Evolutionary conservation across 2,329 filamentous ascomycete genomes (phyloP).

Genomic region (Pseudovirgaria hyperparasitica): DNA sequence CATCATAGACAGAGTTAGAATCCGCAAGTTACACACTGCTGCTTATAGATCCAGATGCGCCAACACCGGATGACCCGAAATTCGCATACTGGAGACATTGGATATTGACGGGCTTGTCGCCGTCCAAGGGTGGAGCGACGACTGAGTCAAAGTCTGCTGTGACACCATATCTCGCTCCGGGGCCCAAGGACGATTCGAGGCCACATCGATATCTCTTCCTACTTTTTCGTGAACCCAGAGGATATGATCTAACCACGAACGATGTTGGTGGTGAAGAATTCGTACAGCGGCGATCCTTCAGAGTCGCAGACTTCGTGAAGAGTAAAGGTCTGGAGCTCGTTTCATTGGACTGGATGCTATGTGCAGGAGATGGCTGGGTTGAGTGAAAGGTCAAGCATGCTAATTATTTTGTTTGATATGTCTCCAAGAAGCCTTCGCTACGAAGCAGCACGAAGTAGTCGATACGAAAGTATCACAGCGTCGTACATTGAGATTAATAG

Average conservation of each 20-base stretch:
- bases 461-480: too few species aligned
- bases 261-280: conserved; percentile 24
- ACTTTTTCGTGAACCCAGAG: conserved; percentile 16
- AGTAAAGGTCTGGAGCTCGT: conserved; percentile 18
- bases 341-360: conserved; percentile 23
- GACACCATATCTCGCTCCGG: conserved; percentile 20
- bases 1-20: conserved; percentile 18
- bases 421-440: too few species aligned
- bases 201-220: conserved; percentile 23
- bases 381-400: conserved; percentile 9
- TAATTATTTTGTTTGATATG: too few species aligned
- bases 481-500: too few species aligned
- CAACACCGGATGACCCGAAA: conserved; percentile 41
- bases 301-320: conserved; percentile 11
- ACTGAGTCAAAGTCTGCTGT: too few species aligned
- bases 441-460: too few species aligned
- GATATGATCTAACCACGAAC: conserved; percentile 10
- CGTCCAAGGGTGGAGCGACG: conserved; percentile 8
- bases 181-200: conserved; percentile 20
- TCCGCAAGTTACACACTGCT: conserved; percentile 35
- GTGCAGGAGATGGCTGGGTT: conserved; percentile 23
- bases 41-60: conserved; percentile 42
- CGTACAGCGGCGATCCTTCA: conserved; percentile 19
- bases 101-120: conserved; percentile 24
- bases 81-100: conserved; percentile 45